Conservation (phyloP, 139 green algal genomes). For the Chloropicon primus region DNA sequence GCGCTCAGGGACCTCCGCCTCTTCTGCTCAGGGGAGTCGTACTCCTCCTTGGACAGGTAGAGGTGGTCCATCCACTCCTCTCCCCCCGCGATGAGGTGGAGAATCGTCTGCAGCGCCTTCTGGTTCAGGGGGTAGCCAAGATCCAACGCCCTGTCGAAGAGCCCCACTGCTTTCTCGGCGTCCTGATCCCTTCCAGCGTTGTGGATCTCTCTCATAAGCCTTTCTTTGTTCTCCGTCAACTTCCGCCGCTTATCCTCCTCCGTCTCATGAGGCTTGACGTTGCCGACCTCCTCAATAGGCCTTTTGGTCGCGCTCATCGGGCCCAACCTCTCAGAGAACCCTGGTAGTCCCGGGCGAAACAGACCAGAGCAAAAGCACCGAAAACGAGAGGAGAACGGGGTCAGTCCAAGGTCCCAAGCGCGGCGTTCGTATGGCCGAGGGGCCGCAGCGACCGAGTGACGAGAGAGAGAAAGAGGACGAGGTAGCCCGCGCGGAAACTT, state of each 20-base stretch:
- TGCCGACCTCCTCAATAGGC: neutral
- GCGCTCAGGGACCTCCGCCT: neutral
- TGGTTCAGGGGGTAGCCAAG: neutral
- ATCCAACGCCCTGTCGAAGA: neutral
- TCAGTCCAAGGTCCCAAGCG: too few species aligned
- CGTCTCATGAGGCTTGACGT: neutral
- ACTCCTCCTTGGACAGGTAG: too few species aligned
- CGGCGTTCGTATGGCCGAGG: too few species aligned
- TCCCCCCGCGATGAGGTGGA: neutral
- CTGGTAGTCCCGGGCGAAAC: neutral
- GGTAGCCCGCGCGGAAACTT: too few species aligned
- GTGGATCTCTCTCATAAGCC: neutral
- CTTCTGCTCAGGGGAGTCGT: neutral
- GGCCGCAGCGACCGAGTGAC: too few species aligned
- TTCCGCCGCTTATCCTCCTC: neutral
- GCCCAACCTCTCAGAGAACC: neutral
- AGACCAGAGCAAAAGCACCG: too few species aligned
- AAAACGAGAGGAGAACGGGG: too few species aligned
- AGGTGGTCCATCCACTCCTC: neutral
- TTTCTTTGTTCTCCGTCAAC: neutral
- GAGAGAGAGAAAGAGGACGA: too few species aligned
- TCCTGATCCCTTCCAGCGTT: neutral
- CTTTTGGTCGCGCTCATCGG: neutral
- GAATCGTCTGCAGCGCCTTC: neutral
- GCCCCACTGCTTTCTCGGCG: neutral